Evolutionary conservation across 192 early-diverging fungal genomes (phyloP).

Genomic region (Globomyces pollinis-pini): DNA sequence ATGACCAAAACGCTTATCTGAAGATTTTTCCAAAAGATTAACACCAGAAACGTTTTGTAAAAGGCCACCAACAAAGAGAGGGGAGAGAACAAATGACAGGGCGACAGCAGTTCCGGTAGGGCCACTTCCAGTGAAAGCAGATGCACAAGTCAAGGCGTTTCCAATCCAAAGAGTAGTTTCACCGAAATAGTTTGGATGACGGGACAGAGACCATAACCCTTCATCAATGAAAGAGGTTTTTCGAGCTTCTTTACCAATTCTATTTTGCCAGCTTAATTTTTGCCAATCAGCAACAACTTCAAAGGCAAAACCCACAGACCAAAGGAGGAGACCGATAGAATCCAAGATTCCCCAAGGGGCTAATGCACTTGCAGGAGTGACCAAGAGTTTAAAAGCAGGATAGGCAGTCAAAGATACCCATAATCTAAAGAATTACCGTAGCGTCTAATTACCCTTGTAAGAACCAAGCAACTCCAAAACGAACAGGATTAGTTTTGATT

Average conservation of each 20-base stretch:
- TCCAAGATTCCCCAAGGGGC: constrained; percentile 21
- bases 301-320: constrained; percentile 33
- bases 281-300: constrained; percentile 44
- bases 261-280: constrained; percentile 28
- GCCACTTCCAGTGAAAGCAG: constrained; percentile 13
- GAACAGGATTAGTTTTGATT: constrained; percentile 33
- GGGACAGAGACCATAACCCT: constrained; percentile 8
- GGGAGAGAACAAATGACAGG: constrained; percentile 20
- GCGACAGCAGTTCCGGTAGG: not conserved
- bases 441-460: no score
- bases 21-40: constrained; percentile 26
- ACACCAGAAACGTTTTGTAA: constrained; percentile 37
- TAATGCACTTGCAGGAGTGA: constrained; percentile 19
- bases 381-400: constrained; percentile 33
- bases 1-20: constrained; percentile 25
- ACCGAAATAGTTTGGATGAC: constrained; percentile 48
- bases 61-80: constrained; percentile 37
- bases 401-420: constrained; percentile 46
- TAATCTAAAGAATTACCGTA: no score
- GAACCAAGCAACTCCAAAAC: constrained; percentile 37
- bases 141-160: constrained; percentile 10
- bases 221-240: constrained; percentile 22
- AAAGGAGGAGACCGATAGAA: constrained; percentile 28
- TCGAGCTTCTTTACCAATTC: constrained; percentile 25
- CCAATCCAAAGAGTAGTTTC: constrained; percentile 35